Conservation (phyloP, 1,139 yeast species). For the Geotrichum europaeum region DNA sequence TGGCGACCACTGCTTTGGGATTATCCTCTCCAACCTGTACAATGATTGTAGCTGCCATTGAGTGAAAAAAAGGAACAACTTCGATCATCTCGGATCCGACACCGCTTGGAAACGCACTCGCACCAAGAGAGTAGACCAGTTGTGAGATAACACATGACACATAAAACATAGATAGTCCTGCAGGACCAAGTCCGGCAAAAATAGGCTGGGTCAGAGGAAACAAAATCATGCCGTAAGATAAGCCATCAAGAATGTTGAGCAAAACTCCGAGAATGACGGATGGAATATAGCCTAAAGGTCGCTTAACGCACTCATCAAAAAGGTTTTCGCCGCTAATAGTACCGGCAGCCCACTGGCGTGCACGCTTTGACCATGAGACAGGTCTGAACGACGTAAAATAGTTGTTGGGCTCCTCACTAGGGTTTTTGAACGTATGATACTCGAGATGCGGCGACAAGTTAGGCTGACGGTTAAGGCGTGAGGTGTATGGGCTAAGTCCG, state of each 20-base stretch:
- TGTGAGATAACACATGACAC: constrained; percentile 85
- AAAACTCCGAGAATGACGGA: constrained; percentile 54
- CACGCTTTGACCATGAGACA: constrained; percentile 15
- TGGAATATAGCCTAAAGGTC: constrained; percentile 44
- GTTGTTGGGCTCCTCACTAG: constrained; percentile 1
- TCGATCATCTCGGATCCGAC: constrained; percentile 98
- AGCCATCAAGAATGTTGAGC: constrained; percentile 82
- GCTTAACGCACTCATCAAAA: constrained; percentile 20
- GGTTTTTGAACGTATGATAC: constrained; percentile 14
- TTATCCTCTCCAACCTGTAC: constrained; percentile 48
- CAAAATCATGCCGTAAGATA: constrained; percentile 95
- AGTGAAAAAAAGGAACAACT: constrained; percentile 93
- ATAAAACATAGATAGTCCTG: constrained; percentile 91
- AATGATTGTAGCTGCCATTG: constrained; percentile 78
- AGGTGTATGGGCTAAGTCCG: background rate
- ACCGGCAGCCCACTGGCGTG: constrained; percentile 11
- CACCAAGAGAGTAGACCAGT: constrained; percentile 80
- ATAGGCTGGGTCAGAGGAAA: constrained; percentile 82
- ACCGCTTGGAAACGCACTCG: constrained; percentile 81
- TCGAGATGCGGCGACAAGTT: constrained; percentile 10
- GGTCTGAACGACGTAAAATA: constrained; percentile 13
- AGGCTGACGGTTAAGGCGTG: background rate
- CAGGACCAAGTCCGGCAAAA: constrained; percentile 73
- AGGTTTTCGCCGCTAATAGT: constrained; percentile 14
- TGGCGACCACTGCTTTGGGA: constrained; percentile 65